Evolutionary conservation across 2,329 filamentous ascomycete species (phyloP).

Genomic region (Cladophialophora immunda): DNA sequence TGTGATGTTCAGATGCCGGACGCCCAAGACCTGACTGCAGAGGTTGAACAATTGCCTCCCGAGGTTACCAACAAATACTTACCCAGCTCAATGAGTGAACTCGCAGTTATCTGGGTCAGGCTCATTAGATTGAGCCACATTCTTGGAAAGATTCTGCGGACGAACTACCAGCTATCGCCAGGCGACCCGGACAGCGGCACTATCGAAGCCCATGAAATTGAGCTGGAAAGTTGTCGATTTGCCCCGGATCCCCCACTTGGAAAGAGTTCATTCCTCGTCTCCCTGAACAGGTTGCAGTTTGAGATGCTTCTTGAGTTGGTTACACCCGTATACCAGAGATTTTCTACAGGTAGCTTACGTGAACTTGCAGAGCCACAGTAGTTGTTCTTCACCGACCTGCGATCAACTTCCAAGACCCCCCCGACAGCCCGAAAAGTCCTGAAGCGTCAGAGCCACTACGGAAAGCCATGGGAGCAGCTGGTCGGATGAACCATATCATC

Average conservation of each 20-base stretch:
- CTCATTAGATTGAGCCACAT: not conserved
- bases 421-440: not conserved
- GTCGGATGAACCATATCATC: not conserved
- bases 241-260: too few relatives aligned
- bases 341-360: too few relatives aligned
- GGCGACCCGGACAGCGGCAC: not conserved
- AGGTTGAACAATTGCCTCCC: conserved; percentile 30
- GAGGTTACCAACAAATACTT: conserved; percentile 4
- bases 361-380: not conserved
- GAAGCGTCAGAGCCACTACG: not conserved
- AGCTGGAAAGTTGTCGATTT: conserved; percentile 1
- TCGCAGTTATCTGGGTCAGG: conserved; percentile 1
- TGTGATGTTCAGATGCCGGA: conserved; percentile 92
- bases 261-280: not conserved
- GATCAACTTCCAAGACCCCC: not conserved
- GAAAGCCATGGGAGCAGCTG: not conserved
- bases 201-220: not conserved
- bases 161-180: not conserved
- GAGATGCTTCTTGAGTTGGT: conserved; percentile 5
- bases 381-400: not conserved
- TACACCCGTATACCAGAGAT: too few relatives aligned
- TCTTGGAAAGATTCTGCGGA: conserved; percentile 4
- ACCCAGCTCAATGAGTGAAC: not conserved
- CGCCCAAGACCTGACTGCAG: conserved; percentile 67
- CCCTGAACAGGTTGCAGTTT: not conserved